phyloP scores from a whole-genome alignment of 2,329 filamentous ascomycete species.

The Claviceps pusilla region DNA sequence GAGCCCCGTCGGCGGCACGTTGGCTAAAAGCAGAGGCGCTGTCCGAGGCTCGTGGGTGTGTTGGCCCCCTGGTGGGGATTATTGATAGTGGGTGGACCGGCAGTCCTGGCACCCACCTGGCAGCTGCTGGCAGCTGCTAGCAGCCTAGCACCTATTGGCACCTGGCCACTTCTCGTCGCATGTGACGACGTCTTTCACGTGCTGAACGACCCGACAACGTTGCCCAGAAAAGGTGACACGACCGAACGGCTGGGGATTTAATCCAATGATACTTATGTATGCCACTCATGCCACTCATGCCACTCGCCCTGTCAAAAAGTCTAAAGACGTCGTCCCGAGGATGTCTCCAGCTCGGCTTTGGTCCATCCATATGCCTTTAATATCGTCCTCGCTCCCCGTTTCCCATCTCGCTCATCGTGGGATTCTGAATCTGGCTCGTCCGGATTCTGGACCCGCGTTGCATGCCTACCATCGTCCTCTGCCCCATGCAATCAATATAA shows the following conservation, averaged over 20 bases:
- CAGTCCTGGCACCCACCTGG: neutral
- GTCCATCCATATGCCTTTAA: slow-evolving; percentile 1
- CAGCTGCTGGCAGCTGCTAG: neutral
- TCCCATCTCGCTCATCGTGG: neutral
- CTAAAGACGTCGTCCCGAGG: slow-evolving; percentile 4
- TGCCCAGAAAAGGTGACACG: slow-evolving; percentile 4
- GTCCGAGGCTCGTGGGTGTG: no score
- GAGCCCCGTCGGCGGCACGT: no score
- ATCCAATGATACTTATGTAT: neutral
- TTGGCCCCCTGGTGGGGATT: neutral
- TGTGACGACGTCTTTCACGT: slow-evolving; percentile 7
- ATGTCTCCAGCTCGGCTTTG: slow-evolving; percentile 1
- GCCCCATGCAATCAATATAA: slow-evolving; percentile 3
- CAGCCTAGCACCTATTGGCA: neutral
- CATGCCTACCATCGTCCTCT: neutral
- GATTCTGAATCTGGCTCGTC: neutral
- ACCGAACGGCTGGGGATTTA: slow-evolving; percentile 2
- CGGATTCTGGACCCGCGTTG: neutral
- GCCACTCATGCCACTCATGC: neutral
- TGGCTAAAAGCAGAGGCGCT: neutral
- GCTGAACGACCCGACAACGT: slow-evolving; percentile 1
- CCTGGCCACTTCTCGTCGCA: neutral
- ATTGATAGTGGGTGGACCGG: neutral
- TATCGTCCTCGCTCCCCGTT: neutral
- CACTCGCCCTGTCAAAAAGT: slow-evolving; percentile 2